phyloP scores from a whole-genome alignment of 768 basidiomycete genomes.

The Wakefieldia striispora region DNA sequence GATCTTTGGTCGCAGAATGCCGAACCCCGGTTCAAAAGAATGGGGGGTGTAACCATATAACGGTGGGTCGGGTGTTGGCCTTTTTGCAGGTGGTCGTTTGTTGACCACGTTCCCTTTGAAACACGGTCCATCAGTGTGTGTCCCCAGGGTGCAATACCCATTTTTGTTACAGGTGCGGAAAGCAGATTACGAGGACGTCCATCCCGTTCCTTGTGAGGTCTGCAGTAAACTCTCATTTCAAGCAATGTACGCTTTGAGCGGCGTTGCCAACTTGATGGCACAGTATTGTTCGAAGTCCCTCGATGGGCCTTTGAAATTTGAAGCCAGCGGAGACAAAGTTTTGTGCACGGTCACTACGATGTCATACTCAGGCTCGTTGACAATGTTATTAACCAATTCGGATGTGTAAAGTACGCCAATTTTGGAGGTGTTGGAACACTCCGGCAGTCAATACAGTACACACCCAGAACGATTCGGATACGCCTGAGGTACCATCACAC shows the following conservation, averaged over 20 bases:
- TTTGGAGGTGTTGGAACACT: no score
- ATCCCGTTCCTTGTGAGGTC: constrained; percentile 29
- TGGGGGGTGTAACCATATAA: constrained; percentile 60
- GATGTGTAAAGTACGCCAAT: no score
- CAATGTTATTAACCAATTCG: no score
- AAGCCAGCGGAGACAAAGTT: no score
- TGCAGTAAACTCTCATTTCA: constrained; percentile 35
- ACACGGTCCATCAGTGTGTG: constrained; percentile 38
- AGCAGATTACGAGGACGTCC: constrained; percentile 41
- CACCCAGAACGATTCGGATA: no score
- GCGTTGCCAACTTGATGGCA: neutral
- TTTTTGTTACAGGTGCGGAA: constrained; percentile 53
- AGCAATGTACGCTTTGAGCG: constrained; percentile 29
- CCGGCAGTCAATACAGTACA: no score
- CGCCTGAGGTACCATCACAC: no score
- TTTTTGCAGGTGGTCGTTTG: no score
- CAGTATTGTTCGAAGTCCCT: no score
- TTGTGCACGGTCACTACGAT: no score
- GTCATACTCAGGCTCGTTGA: no score
- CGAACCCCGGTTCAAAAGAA: constrained; percentile 49
- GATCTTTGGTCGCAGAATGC: constrained; percentile 31
- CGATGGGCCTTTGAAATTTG: no score
- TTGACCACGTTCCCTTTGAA: neutral
- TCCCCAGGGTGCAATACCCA: constrained; percentile 55
- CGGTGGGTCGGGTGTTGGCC: constrained; percentile 36